Evolutionary conservation across 768 basidiomycete genomes (phyloP).

Genomic region (Boletus reticulatus): DNA sequence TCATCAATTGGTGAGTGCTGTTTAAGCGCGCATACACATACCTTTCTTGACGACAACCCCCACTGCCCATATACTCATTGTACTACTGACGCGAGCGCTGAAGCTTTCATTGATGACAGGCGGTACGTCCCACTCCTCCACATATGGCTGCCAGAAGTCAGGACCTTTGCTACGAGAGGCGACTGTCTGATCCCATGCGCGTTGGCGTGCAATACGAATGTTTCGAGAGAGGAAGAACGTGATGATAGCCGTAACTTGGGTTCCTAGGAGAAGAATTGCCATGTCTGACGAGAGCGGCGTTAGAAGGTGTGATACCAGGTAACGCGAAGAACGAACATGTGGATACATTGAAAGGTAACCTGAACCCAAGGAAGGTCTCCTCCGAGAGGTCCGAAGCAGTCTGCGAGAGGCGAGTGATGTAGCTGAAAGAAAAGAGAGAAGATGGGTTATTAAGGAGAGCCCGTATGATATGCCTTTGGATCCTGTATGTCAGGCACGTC

Average conservation of each 20-base stretch:
- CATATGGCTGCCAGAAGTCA: slow-evolving; percentile 82
- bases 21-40: slow-evolving; percentile 6
- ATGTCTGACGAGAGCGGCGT: slow-evolving; percentile 51
- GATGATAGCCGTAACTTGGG: slow-evolving; percentile 73
- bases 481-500: slow-evolving; percentile 65
- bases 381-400: slow-evolving; percentile 31
- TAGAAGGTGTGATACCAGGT: neutral
- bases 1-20: neutral
- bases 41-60: slow-evolving; percentile 22
- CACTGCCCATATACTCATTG: slow-evolving; percentile 15
- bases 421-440: slow-evolving; percentile 26
- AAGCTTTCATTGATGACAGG: slow-evolving; percentile 36
- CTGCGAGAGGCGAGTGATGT: slow-evolving; percentile 25
- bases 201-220: slow-evolving; percentile 72
- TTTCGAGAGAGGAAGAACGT: slow-evolving; percentile 83
- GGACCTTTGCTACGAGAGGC: slow-evolving; percentile 76
- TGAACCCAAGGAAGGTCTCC: slow-evolving; percentile 63
- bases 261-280: slow-evolving; percentile 66
- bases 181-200: slow-evolving; percentile 82
- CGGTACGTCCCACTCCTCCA: slow-evolving; percentile 76
- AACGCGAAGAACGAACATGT: slow-evolving; percentile 50
- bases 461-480: slow-evolving; percentile 67
- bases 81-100: slow-evolving; percentile 18
- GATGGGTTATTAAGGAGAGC: slow-evolving; percentile 23
- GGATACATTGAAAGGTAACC: slow-evolving; percentile 62